These are phyloP conservation scores for Helianthus tuberosus DNA, from an alignment of 129 eudicot species.

Conservation along the genomic window DNA sequence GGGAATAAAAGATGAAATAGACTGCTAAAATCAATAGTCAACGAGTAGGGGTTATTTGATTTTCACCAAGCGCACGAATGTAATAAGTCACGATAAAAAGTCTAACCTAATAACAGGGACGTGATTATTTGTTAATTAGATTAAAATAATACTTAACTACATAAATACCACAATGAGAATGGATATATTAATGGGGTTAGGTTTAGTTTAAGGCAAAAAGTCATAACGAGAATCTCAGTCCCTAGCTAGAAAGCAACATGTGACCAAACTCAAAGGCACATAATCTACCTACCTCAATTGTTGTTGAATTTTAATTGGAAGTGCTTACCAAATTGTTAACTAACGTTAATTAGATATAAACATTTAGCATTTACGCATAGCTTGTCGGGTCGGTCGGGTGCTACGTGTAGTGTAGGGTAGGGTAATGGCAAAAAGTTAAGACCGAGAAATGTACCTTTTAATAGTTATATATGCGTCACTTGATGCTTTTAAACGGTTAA, in stretches of 20 bases:
- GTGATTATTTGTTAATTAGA: slow-evolving; percentile 20
- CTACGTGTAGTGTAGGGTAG: too few species aligned
- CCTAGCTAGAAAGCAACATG: slow-evolving; percentile 31
- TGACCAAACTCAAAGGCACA: slow-evolving; percentile 19
- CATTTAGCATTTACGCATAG: background rate
- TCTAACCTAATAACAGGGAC: slow-evolving; percentile 32
- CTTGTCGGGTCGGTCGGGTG: background rate
- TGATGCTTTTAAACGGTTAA: too few species aligned
- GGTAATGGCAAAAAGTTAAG: too few species aligned
- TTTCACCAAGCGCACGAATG: slow-evolving; percentile 25
- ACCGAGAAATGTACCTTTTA: too few species aligned
- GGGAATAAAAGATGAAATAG: background rate
- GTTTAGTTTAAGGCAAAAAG: slow-evolving; percentile 32
- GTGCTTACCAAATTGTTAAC: slow-evolving; percentile 11
- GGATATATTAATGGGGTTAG: slow-evolving; percentile 26
- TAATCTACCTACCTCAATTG: slow-evolving; percentile 25
- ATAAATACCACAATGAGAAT: slow-evolving; percentile 6
- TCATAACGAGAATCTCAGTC: slow-evolving; percentile 32
- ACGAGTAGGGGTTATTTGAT: background rate
- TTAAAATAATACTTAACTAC: background rate
- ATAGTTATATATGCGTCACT: too few species aligned
- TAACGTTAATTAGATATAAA: background rate
- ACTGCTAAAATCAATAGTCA: background rate
- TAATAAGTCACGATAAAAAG: slow-evolving; percentile 24
- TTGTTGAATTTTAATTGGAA: slow-evolving; percentile 31